Evolutionary conservation across 768 basidiomycete genomes (phyloP), one percentile per base, ranked within the genome.

Genomic region (Tricholoma furcatifolium): DNA sequence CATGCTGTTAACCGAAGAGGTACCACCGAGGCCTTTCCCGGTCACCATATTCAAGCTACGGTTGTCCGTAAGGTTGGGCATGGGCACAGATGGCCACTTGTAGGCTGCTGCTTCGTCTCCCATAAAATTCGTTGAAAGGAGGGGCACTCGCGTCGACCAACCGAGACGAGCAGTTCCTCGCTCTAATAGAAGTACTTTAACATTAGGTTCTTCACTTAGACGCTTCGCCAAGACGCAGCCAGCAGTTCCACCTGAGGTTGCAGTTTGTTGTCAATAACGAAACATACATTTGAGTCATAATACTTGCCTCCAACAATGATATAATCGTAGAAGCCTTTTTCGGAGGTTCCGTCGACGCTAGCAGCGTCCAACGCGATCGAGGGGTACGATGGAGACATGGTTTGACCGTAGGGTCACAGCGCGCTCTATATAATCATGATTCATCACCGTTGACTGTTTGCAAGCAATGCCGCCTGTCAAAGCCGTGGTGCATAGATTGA

Each of bases 21-120:
- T 56, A 8, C 68, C 68, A 8, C 67, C 68, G 7, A 71, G 60
- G 11, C 58, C 65, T 32, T 64, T 61, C 11, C 64, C 66, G 6
- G 53, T 60, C 6, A 61, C 55, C 27, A 66, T 17, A 32, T 20
- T 55, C 43, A 55, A 44, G 35, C 23, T 39, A 7, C 43, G 48
- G 41, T 18, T 35, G 15, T 36, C 35, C 10, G 24, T 55, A 1
- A 55, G 12, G 11, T 32, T 50, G n/a, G 21, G 10, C 43, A 55
- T 15, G 18, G 54, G 54, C 18, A 35, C 24, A 40, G 54, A 55
- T 23, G 42, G 35, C 47, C 48, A 50, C 9, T 23, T 43, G 6
- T 49, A 49, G 14, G 43, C 54, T 10, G 43, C 43, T n/a, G 42
- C 23, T 18, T 50, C 42, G 42, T 49, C 53, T 7, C 47, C 43